These are phyloP conservation scores for Thalassiosira livingstoniorum DNA, from an alignment of 352 stramenopile genomes.

Conservation along the genomic window DNA sequence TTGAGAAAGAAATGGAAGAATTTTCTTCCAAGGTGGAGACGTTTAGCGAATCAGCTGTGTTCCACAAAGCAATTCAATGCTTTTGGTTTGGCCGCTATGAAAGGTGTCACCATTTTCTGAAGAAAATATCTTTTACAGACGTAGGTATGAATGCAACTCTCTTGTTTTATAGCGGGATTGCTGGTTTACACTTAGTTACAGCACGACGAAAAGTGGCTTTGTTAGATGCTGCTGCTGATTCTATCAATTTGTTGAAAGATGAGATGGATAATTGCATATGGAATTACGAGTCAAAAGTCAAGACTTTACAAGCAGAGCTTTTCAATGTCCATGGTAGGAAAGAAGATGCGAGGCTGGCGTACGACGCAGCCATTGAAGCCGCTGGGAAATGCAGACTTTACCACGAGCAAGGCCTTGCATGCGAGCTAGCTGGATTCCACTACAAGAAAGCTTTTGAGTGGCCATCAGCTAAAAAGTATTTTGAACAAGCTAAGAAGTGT, in stretches of 20 bases:
- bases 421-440: constrained; percentile 42
- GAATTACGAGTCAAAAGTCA: constrained; percentile 51
- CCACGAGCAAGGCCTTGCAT: constrained; percentile 55
- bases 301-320: constrained; percentile 44
- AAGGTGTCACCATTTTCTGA: constrained; percentile 42
- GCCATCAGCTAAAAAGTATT: constrained; percentile 7
- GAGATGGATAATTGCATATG: constrained; percentile 8
- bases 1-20: constrained; percentile 1
- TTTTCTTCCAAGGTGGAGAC: too few relatives aligned
- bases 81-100: constrained; percentile 42
- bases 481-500: constrained; percentile 32
- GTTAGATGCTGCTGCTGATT: too few relatives aligned
- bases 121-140: too few relatives aligned
- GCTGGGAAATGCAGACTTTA: constrained; percentile 31
- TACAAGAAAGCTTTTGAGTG: constrained; percentile 36
- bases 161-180: too few relatives aligned
- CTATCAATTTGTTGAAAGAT: constrained; percentile 11
- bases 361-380: constrained; percentile 41
- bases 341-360: constrained; percentile 34
- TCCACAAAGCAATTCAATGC: constrained; percentile 23
- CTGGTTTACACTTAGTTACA: constrained; percentile 15
- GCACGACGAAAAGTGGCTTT: constrained; percentile 21
- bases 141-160: too few relatives aligned
- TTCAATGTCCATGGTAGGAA: constrained; percentile 31
- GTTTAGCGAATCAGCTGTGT: too few relatives aligned